Evolutionary conservation across 1,139 yeast genomes (phyloP).

Genomic region (Candida glucosophila): DNA sequence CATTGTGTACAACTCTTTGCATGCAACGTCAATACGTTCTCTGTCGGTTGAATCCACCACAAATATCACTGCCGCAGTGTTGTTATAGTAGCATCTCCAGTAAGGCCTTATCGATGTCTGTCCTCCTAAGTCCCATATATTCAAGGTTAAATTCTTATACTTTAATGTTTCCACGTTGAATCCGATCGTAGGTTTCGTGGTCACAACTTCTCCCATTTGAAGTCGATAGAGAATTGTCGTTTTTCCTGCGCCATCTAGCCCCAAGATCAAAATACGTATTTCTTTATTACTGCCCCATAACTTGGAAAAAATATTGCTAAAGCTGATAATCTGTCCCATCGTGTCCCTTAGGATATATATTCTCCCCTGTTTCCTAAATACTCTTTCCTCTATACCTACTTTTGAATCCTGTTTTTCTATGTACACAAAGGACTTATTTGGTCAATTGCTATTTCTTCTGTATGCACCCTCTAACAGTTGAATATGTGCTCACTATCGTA

Average conservation of each 20-base stretch:
- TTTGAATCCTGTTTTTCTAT: no score
- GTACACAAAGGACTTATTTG: no score
- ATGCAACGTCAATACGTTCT: constrained; percentile 82
- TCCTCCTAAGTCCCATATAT: constrained; percentile 90
- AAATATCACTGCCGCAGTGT: constrained; percentile 92
- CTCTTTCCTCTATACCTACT: no score
- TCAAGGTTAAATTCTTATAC: constrained; percentile 83
- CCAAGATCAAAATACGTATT: constrained; percentile 82
- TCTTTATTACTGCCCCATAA: constrained; percentile 90
- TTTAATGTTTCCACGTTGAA: constrained; percentile 92
- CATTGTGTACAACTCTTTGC: constrained; percentile 87
- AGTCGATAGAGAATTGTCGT: constrained; percentile 88
- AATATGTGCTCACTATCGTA: no score
- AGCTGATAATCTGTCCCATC: constrained; percentile 83
- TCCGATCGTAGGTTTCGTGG: constrained; percentile 94
- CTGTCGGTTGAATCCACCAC: constrained; percentile 96
- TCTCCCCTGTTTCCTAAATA: no score
- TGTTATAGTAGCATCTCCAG: constrained; percentile 96
- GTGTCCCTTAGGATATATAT: no score
- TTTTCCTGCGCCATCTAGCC: constrained; percentile 97
- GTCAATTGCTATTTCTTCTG: no score
- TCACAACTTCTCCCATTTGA: constrained; percentile 89
- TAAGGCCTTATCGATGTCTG: constrained; percentile 95
- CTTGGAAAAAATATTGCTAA: constrained; percentile 63
- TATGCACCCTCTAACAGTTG: no score